Base-by-base conservation (phyloP, 2,329 filamentous ascomycete species). In the Aspergillus ustus region DNA sequence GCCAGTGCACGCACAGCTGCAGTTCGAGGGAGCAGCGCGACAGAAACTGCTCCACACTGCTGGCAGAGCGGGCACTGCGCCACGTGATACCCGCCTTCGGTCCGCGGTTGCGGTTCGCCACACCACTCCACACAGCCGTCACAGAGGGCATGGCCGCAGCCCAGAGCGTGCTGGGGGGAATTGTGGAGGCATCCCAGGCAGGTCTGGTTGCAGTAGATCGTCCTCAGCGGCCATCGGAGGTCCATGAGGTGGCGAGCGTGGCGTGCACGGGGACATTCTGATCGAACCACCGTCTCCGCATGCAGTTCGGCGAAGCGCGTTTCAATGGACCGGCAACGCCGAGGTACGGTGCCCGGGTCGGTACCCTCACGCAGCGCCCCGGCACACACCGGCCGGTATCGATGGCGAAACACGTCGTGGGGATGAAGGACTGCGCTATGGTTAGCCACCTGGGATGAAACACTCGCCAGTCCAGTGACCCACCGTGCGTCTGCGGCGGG, bases 1-100 rank as follows among this genome's bases (percentile, higher is more conserved):
- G 57, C 46, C 17, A 60, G 50, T 28, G 50, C 57, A 25, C 57
- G 51, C 8, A 60, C 50, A 20, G 40, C 57, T 13, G 57, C 57
- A n/a, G 57, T 60, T 19, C 6, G 44, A n/a, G 51, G 57, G 15
- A 60, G 51, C 28, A 60, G 37, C 8, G 28, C 22, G 15, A 60
- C 31, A 8, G 22, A 54, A 5, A 4, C 45, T 22, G 13, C 9
- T 4, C 19, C 17, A 2, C 9, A 48, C 11, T 48, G 20, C 20
- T 48, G 5, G 19, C 20, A 48, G n/a, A 48, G 45, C 5, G 19
- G 17, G 19, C 45, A 48, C 19, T 13, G 2, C n/a, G 13, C 19
- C 17, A 48, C 9, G 22, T 22, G 22, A 48, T 48, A 22, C 45
- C 11, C 22, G 45, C 7, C 46, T 40, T 54, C 51, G 17, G 43